Evolutionary conservation across 352 stramenopile genomes (phyloP), one percentile per base, ranked within the genome.

Genomic region (Phytophthora pseudosyringae): DNA sequence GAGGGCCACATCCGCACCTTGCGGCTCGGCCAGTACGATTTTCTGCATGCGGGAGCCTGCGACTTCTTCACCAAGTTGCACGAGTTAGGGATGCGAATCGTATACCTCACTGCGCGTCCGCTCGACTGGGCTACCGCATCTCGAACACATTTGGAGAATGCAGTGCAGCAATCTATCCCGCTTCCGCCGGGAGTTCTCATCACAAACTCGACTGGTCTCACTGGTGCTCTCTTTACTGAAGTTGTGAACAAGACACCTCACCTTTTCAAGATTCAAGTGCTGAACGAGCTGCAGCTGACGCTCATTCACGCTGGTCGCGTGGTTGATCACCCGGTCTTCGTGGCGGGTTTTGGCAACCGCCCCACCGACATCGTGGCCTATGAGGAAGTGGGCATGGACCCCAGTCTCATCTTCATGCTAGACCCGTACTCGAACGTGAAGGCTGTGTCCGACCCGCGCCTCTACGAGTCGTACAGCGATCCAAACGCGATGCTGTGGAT

Each of bases 191-290:
- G 86, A 15, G 81, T 85, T 39, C 72, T 95, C 40, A 88, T 95
- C 64, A 95, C 86, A 3, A 95, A 93, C 59, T 91, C 84, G 25
- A 91, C 75, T 25, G 86, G 86, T 9, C 70, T 93, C 47, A 93
- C 85, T 1, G 86, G 86, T 12, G 86, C 86, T 13, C 60, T 95
- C 9, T 74, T 90, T 40, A 95, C 86, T 3, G 86, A 95, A 55
- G 86, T 93, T n/a, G 81, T 93, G 31, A 93, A 95, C 64, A 93
- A 92, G 63, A 95, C 88, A 52, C 86, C 86, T 12, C 75, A 95
- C 50, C 45, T 95, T 26, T 95, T 95, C 66, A 95, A 95, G 59
- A 79, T 82, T 9, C 79, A 90, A 53, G 84, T 95, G 44, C 56
- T 95, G 28, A 93, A 93, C 55, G 80, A 91, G 70, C 75, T 95